Evolutionary conservation across 164 flowering plant species (phyloP).

Genomic region (Magnolia officinalis): DNA sequence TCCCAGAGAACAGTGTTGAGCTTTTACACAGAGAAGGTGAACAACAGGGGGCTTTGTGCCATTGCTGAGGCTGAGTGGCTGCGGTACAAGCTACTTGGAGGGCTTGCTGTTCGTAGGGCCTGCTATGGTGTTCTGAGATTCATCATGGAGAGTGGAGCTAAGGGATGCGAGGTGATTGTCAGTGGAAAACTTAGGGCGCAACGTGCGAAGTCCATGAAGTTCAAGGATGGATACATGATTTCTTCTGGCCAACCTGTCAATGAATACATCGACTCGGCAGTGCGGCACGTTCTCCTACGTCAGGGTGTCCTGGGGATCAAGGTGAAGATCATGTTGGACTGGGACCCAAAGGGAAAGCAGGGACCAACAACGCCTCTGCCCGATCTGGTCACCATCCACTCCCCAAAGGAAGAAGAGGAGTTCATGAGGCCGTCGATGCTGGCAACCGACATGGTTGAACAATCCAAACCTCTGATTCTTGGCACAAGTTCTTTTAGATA

Average conservation of each 20-base stretch:
- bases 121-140: too few relatives aligned
- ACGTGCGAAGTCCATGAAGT: slow-evolving; percentile 86
- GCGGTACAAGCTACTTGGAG: slow-evolving; percentile 79
- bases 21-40: slow-evolving; percentile 69
- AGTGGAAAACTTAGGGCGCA: slow-evolving; percentile 82
- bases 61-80: slow-evolving; percentile 75
- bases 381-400: slow-evolving; percentile 51
- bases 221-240: slow-evolving; percentile 86
- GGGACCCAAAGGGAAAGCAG: slow-evolving; percentile 52
- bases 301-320: slow-evolving; percentile 65
- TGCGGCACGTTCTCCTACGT: slow-evolving; percentile 76
- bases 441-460: slow-evolving; percentile 13
- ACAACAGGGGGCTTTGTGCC: slow-evolving; percentile 70
- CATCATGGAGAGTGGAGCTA: too few relatives aligned
- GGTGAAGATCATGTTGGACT: slow-evolving; percentile 51
- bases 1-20: slow-evolving; percentile 69
- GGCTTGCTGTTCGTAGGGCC: slow-evolving; percentile 53
- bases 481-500: too few relatives aligned
- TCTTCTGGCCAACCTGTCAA: slow-evolving; percentile 85
- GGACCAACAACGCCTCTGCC: slow-evolving; percentile 52
- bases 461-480: too few relatives aligned
- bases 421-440: slow-evolving; percentile 18
- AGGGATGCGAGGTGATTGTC: slow-evolving; percentile 59
- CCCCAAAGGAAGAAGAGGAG: slow-evolving; percentile 51
- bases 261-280: slow-evolving; percentile 78